These are phyloP conservation scores for Candida ponderosae DNA, from an alignment of 805 yeast genomes.

Conservation along the genomic window DNA sequence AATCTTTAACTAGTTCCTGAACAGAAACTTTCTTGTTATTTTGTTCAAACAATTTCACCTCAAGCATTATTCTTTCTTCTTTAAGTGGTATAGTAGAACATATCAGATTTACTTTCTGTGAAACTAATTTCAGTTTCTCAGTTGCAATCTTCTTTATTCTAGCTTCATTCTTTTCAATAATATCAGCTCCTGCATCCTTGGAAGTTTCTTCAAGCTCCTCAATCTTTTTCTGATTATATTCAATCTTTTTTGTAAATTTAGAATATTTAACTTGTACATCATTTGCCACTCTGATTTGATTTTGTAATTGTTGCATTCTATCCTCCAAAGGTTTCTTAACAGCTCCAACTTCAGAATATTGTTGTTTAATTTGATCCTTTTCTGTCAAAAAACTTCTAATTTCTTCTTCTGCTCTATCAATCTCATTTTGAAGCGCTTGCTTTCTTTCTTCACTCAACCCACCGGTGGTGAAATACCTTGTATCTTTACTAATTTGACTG, in stretches of 20 bases:
- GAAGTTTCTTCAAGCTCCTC: conserved; percentile 16
- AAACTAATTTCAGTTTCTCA: conserved; percentile 18
- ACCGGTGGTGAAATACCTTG: conserved; percentile 9
- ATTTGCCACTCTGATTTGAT: background rate
- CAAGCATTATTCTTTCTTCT: conserved; percentile 17
- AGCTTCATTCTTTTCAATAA: conserved; percentile 22
- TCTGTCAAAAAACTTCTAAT: background rate
- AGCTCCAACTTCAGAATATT: conserved; percentile 1
- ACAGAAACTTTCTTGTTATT: conserved; percentile 28
- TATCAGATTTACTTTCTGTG: conserved; percentile 14
- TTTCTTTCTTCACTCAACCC: conserved; percentile 12
- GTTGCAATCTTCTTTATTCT: conserved; percentile 15
- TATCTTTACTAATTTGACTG: conserved; percentile 3
- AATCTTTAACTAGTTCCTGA: conserved; percentile 20
- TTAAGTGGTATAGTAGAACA: conserved; percentile 18
- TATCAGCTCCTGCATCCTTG: conserved; percentile 33
- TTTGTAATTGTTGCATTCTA: conserved; percentile 5
- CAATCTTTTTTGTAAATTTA: conserved; percentile 6
- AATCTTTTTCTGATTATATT: conserved; percentile 5
- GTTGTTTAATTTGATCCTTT: background rate
- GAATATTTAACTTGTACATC: conserved; percentile 5
- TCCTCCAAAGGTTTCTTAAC: conserved; percentile 1
- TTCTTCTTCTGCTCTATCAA: conserved; percentile 1
- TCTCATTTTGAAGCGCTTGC: background rate
- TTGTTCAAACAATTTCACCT: conserved; percentile 28